Evolutionary conservation across 306 rosid genomes (phyloP).

Genomic region (Quercus parvula): DNA sequence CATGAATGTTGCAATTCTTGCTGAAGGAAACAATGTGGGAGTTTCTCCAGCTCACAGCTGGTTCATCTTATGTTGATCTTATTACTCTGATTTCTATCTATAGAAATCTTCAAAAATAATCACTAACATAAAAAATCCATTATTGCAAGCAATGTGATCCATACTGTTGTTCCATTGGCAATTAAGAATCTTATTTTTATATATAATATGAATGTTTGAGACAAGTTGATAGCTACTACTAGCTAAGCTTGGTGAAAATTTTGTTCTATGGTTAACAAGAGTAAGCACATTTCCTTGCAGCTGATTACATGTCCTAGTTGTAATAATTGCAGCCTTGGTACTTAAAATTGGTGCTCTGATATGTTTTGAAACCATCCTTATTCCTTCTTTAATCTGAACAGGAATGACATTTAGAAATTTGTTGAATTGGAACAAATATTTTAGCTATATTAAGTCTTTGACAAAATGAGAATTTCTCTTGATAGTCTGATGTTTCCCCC

Average conservation of each 20-base stretch:
- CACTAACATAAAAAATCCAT: neutral
- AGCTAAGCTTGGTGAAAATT: neutral
- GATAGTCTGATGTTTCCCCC: neutral
- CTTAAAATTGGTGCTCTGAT: neutral
- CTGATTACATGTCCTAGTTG: neutral
- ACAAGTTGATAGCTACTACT: neutral
- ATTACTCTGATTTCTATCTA: neutral
- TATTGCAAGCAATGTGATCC: neutral
- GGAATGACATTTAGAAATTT: neutral
- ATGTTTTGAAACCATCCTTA: neutral
- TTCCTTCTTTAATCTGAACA: neutral
- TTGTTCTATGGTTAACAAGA: neutral
- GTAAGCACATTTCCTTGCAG: neutral
- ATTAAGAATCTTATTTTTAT: neutral
- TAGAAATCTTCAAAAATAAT: neutral
- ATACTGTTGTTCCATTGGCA: neutral
- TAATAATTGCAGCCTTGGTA: neutral
- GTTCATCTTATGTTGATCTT: neutral
- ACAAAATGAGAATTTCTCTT: neutral
- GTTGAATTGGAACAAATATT: neutral
- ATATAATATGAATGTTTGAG: neutral
- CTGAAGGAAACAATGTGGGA: neutral
- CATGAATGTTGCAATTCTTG: constrained; percentile 3
- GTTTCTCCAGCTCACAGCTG: neutral
- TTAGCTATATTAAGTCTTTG: neutral